Base-by-base conservation (phyloP, 768 basidiomycete species). In the Amyloporia xantha region DNA sequence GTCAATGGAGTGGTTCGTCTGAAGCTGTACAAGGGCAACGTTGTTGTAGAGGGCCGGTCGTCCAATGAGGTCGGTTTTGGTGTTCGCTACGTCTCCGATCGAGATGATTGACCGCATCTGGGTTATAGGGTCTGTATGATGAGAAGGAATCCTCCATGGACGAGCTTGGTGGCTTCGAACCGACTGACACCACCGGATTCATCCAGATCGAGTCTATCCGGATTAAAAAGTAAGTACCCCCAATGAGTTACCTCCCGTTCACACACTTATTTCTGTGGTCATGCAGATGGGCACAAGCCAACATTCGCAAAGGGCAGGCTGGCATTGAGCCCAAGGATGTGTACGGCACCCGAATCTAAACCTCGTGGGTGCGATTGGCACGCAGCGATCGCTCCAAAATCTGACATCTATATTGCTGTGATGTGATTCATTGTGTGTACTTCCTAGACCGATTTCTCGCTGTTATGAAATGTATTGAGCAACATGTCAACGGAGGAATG, bases 111-210 rank as follows among this genome's bases (percentile, higher is more conserved):
- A n/a, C n/a, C n/a, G n/a, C n/a, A n/a, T n/a, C n/a, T n/a, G n/a
- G n/a, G n/a, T n/a, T n/a, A n/a, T 53, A 90, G 85, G 90, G 91
- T 63, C 77, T 99, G 21, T 99, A 99, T 65, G 96, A 99, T 62
- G 93, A 90, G 61, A 84, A 84, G 26, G 78, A 96, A 69, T 91
- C 91, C 9, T 96, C 93, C 47, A 98, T 99, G 96, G 96, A 99
- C 66, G 93, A 95, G 71, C 82, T 97, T 50, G 95, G 96, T 52
- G 95, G 94, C 37, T 98, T 99, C 69, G 91, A 95, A 71, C 94
- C 94, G 19, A 90, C 87, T 26, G 92, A 95, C 62, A 93, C 93
- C 28, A 80, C 87, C 43, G 94, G 94, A 3, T 98, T 98, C 77
- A 97, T 98, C 69, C 84, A 87, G 62, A 97, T 99, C 56, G 91